Evolutionary conservation across 169 alveolate species (phyloP), one percentile per base, ranked within the genome.

Genomic region (Plasmodium ovale): DNA sequence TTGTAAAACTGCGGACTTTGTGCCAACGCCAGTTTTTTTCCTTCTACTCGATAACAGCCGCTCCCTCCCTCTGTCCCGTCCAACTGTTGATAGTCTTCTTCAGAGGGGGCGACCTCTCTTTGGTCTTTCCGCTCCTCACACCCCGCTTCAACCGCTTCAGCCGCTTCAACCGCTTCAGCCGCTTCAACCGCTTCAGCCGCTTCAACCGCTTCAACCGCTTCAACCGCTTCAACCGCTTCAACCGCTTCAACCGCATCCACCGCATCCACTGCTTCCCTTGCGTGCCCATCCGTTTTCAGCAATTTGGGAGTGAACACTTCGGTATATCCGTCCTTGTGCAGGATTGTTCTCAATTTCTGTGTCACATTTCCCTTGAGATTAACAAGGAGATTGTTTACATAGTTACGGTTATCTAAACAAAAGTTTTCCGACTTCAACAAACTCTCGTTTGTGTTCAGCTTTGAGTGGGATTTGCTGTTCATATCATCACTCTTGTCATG

Each of bases 1-100:
- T 74, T 74, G 53, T 60, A 74, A 19, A 74, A 74, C 27, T 74
- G 88, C 21, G 88, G 74, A 12, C 88, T 74, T 67, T 74, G 88
- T 0, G 88, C 72, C 12, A 74, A 37, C n/a, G 60, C 19, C 7
- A 74, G 10, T 42, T 74, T 60, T 74, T 60, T 67, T n/a, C 53
- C 64, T 23, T 74, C 88, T 2, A 74, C 25, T 21, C 42, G 58
- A 37, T 37, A 74, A 19, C 88, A 74, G 9, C 25, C 29, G n/a
- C 67, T 39, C 2, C 88, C 88, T 3, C 74, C 74, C 44, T 74
- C 88, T 0, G 88, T 39, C n/a, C 88, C 88, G 23, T 42, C 60
- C 44, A 74, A 21, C 29, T 67, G 42, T 12, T 12, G 2, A 21
- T 3, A 47, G 2, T 44, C n/a, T 44, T 44, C 56, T n/a, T n/a